Conservation (phyloP, 805 yeast genomes). For the Lachancea dasiensis region DNA sequence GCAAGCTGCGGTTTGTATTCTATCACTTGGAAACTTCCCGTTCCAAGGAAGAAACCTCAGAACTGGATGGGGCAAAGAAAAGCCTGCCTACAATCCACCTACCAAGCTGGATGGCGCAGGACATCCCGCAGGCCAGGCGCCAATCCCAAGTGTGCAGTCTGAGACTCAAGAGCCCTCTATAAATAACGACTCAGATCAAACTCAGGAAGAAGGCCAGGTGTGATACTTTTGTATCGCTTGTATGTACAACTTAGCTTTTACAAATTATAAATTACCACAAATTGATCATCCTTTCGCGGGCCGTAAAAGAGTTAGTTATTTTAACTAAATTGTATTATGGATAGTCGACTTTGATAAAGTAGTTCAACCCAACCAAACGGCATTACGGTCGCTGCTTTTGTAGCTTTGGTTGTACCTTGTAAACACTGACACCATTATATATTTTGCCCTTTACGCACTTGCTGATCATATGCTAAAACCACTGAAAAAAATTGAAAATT, state of each 20-base stretch:
- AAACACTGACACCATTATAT: too few relatives aligned
- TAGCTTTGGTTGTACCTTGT: too few relatives aligned
- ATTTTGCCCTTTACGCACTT: too few relatives aligned
- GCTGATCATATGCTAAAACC: too few relatives aligned
- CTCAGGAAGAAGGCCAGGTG: slow-evolving; percentile 6
- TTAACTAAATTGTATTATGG: too few relatives aligned
- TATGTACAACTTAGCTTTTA: background rate
- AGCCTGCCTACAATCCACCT: slow-evolving; percentile 32
- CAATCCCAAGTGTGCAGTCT: slow-evolving; percentile 3
- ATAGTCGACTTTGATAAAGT: too few relatives aligned
- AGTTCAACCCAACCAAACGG: too few relatives aligned
- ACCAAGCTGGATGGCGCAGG: slow-evolving; percentile 16
- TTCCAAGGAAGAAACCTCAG: slow-evolving; percentile 73
- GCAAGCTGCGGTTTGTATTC: slow-evolving; percentile 82
- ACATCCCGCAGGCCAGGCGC: slow-evolving; percentile 12
- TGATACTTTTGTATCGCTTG: background rate
- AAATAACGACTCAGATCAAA: slow-evolving; percentile 8
- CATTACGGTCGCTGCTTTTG: too few relatives aligned
- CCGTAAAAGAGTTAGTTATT: too few relatives aligned
- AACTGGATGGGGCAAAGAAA: slow-evolving; percentile 83
- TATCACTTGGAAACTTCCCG: slow-evolving; percentile 62
- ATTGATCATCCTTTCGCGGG: too few relatives aligned
- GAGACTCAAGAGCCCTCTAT: slow-evolving; percentile 7
- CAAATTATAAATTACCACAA: too few relatives aligned
- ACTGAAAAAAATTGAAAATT: too few relatives aligned